These are phyloP conservation scores for Lathyrus oleraceus DNA, from an alignment of 306 rosid species.

Conservation along the genomic window DNA sequence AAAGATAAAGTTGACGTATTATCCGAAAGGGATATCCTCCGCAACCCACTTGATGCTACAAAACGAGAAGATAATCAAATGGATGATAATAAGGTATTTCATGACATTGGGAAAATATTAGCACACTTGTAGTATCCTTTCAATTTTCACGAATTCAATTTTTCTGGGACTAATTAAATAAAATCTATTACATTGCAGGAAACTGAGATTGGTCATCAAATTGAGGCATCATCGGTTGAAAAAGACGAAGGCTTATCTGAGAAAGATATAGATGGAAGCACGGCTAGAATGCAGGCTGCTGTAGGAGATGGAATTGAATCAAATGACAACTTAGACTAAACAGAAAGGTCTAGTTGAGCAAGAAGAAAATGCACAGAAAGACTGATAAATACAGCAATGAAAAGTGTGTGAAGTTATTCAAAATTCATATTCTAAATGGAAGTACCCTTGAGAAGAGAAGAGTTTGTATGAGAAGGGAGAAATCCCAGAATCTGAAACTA, in stretches of 20 bases:
- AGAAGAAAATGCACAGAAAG: constrained; percentile 34
- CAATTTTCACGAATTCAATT: constrained; percentile 7
- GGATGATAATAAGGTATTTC: constrained; percentile 32
- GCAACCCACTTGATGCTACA: constrained; percentile 18
- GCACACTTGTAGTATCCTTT: not conserved
- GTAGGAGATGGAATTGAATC: constrained; percentile 28
- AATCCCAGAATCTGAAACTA: constrained; percentile 26
- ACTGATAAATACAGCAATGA: not conserved
- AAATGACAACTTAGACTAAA: constrained; percentile 18
- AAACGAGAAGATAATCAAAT: constrained; percentile 22
- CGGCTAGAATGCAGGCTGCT: constrained; percentile 18
- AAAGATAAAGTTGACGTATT: constrained; percentile 37
- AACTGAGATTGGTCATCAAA: constrained; percentile 32
- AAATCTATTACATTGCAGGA: constrained; percentile 25
- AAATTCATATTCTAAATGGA: constrained; percentile 19
- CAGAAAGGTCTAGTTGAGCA: constrained; percentile 16
- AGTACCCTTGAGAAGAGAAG: not conserved
- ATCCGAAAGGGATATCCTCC: constrained; percentile 8
- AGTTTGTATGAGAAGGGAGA: not conserved
- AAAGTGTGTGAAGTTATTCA: not conserved
- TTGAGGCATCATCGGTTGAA: constrained; percentile 33
- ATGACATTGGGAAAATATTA: constrained; percentile 9
- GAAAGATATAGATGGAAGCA: constrained; percentile 28
- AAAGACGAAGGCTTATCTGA: constrained; percentile 25
- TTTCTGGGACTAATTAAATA: not conserved